phyloP scores from a whole-genome alignment of 2,329 filamentous ascomycete species.

The Delphinella strobiligena region DNA sequence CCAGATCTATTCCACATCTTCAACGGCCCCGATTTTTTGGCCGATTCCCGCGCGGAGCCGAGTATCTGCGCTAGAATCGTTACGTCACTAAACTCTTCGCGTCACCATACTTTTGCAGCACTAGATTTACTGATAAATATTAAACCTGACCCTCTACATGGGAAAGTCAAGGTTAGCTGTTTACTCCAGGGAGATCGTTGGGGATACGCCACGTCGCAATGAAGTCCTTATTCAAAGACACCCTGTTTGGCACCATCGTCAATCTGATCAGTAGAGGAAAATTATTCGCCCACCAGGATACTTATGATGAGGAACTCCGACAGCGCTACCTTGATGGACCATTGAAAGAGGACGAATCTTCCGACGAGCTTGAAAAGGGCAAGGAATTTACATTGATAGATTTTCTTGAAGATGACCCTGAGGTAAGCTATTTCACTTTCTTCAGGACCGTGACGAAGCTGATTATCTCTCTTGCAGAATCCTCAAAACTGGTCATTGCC shows the following conservation, averaged over 20 bases:
- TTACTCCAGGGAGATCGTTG: too few relatives aligned
- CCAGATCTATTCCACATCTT: too few relatives aligned
- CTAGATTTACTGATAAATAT: too few relatives aligned
- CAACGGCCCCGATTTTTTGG: too few relatives aligned
- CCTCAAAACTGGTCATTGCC: constrained; percentile 26
- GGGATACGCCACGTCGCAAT: background rate
- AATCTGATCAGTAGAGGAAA: constrained; percentile 6
- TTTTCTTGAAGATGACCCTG: constrained; percentile 6
- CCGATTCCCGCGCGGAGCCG: too few relatives aligned
- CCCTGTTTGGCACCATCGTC: constrained; percentile 7
- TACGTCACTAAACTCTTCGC: too few relatives aligned
- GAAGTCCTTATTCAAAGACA: constrained; percentile 5
- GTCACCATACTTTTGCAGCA: too few relatives aligned
- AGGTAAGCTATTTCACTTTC: constrained; percentile 12
- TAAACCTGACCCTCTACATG: too few relatives aligned
- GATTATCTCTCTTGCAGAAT: constrained; percentile 17
- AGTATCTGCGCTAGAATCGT: too few relatives aligned
- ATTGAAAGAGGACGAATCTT: constrained; percentile 2
- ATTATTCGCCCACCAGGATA: constrained; percentile 6
- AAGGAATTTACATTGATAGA: constrained; percentile 8
- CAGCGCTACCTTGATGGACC: constrained; percentile 4
- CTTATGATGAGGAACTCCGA: constrained; percentile 3
- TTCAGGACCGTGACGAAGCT: background rate
- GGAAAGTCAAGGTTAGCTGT: too few relatives aligned
- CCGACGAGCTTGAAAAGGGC: background rate